Evolutionary conservation across 139 green algal species (phyloP), one percentile per base, ranked within the genome.

Genomic region (Chlamydomonas sphaeroides): DNA sequence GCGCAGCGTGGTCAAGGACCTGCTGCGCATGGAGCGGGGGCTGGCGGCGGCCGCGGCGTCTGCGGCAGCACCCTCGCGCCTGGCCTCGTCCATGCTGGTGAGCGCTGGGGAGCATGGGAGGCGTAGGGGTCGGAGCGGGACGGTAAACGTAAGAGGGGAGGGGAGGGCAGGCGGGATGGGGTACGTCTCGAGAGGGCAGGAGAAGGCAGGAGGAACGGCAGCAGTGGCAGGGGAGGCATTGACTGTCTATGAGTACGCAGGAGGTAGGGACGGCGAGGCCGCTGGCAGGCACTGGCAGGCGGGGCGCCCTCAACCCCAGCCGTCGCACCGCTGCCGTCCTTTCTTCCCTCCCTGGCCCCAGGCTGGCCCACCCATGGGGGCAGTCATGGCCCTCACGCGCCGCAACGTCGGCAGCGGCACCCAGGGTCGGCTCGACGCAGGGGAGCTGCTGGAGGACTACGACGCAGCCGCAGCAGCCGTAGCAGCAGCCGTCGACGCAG

Each of bases 1-100:
- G 1, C 59, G 57, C 14, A 7, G 7, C 7, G 73, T 80, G 8
- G 59, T 80, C 15, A 69, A 70, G 56, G 38, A 30, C 39, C 38
- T 80, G 36, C 73, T 80, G 39, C 39, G 41, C 18, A 80, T 80
- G 57, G 59, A 80, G 59, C 30, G 73, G 15, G 28, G 28, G 11
- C 25, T 80, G 41, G 73, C 57, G 56, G 73, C 59, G 57, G 38
- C 36, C 25, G 59, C 61, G 41, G 59, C 73, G 5, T n/a, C 2
- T 28, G n/a, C 59, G 38, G 59, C 26, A 4, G 59, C 65, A 10
- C 8, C 14, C 30, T 62, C 56, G 20, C 25, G 18, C 10, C 21
- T 62, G 18, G 56, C 25, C 14, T 28, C 17, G 17, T 25, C 51
- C 51, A 61, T 61, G 17, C 4, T 30, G 51, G 17, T 25, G 15